Percentiles rank a stretch among this genome's conserved stretches.
phyloP scores from a whole-genome alignment of 371 early-diverging fungal genomes.

The Saksenaea oblongispora region DNA sequence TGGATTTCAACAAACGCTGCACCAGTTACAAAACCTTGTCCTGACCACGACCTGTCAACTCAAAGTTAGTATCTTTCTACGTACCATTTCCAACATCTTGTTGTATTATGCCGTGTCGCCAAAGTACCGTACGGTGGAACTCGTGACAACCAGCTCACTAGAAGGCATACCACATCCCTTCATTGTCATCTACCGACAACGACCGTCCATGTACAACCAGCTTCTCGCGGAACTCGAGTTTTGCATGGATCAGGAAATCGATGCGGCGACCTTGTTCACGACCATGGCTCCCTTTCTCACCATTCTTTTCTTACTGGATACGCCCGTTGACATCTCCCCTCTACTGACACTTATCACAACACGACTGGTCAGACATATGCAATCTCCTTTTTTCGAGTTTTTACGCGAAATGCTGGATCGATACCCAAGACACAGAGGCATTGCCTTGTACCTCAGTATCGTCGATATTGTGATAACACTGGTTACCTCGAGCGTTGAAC shows the following conservation, averaged over 20 bases:
- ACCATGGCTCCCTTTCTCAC: constrained; percentile 19
- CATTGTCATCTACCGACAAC: constrained; percentile 25
- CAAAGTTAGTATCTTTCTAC: constrained; percentile 26
- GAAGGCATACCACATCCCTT: constrained; percentile 25
- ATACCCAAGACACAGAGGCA: constrained; percentile 1
- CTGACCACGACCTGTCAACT: constrained; percentile 16
- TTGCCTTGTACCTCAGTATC: neutral
- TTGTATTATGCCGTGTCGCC: constrained; percentile 5
- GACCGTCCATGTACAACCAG: constrained; percentile 19
- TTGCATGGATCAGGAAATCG: constrained; percentile 6
- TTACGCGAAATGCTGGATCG: neutral
- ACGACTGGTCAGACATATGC: neutral
- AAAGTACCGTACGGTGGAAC: neutral
- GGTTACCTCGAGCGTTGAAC: neutral
- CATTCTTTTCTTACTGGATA: constrained; percentile 18
- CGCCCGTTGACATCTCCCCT: constrained; percentile 9
- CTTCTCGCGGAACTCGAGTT: constrained; percentile 30
- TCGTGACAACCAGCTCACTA: constrained; percentile 9
- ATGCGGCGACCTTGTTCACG: constrained; percentile 1
- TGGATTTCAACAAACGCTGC: constrained; percentile 13
- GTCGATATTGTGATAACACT: neutral
- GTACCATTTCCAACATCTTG: constrained; percentile 24
- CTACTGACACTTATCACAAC: constrained; percentile 20
- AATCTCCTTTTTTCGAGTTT: neutral
- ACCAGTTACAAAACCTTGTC: constrained; percentile 30